Evolutionary conservation across 371 early-diverging fungal genomes (phyloP).

Genomic region (Lichtheimia hyalospora): DNA sequence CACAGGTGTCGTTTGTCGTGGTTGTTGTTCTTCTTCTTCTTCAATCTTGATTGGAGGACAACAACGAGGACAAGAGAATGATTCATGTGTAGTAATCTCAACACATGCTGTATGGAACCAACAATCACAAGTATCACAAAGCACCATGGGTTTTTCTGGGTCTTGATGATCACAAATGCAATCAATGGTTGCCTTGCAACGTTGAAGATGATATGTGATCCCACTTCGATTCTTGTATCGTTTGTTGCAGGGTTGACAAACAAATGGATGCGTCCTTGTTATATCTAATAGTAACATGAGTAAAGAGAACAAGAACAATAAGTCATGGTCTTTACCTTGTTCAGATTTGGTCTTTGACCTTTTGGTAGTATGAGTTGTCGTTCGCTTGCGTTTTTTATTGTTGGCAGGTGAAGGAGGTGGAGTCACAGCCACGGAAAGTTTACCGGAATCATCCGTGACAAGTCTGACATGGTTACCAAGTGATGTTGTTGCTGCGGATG

Average conservation of each 20-base stretch:
- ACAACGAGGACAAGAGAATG: conserved; percentile 52
- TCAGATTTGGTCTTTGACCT: too few species aligned
- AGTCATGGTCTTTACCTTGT: too few species aligned
- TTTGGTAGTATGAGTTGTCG: not conserved
- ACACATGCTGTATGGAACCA: conserved; percentile 59
- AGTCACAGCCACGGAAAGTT: not conserved
- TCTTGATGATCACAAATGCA: conserved; percentile 9
- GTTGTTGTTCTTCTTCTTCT: conserved; percentile 9
- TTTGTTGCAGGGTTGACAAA: conserved; percentile 50
- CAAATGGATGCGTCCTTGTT: conserved; percentile 16
- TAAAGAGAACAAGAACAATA: too few species aligned
- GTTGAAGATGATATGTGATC: conserved; percentile 41
- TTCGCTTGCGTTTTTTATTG: not conserved
- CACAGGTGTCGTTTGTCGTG: not conserved
- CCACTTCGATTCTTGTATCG: conserved; percentile 47
- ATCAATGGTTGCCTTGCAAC: conserved; percentile 27
- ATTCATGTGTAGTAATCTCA: conserved; percentile 1
- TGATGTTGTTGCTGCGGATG: not conserved
- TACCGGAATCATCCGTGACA: not conserved
- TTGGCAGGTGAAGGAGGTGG: not conserved
- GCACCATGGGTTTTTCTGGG: conserved; percentile 30
- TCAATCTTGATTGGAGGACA: not conserved
- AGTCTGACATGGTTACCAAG: not conserved
- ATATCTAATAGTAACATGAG: too few species aligned
- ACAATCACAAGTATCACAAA: conserved; percentile 51